A percentile compares a stretch with the other conserved stretches of the same genome.
These are phyloP conservation scores for Podospora pseudoanserina DNA, from an alignment of 495 filamentous ascomycete genomes.

Conservation along the genomic window DNA sequence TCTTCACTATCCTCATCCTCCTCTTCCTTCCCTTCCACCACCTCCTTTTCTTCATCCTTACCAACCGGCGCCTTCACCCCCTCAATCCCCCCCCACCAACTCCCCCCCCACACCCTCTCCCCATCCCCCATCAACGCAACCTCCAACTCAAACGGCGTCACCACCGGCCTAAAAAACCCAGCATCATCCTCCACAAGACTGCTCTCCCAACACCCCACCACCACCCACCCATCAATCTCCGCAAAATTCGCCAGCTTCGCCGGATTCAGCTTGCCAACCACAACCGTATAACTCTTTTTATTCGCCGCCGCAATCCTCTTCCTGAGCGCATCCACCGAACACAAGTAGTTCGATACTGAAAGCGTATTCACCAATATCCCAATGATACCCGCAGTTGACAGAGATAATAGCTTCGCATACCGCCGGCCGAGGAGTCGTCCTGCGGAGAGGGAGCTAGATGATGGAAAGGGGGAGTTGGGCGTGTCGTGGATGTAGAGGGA, in stretches of 20 bases:
- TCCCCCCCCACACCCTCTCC: conserved; percentile 69
- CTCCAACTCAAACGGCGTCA: conserved; percentile 89
- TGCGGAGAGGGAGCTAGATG: conserved; percentile 42
- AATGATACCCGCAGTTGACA: conserved; percentile 76
- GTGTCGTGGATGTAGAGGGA: conserved; percentile 75
- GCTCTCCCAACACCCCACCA: conserved; percentile 98
- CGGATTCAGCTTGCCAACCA: conserved; percentile 93
- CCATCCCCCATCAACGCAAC: conserved; percentile 67
- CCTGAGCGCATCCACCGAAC: conserved; percentile 69
- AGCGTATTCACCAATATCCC: conserved; percentile 95
- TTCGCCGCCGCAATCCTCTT: conserved; percentile 66
- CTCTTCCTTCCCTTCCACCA: conserved; percentile 15
- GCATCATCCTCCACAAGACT: conserved; percentile 79
- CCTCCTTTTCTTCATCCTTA: conserved; percentile 9
- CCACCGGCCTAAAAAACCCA: conserved; percentile 72
- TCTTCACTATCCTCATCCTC: conserved; percentile 34
- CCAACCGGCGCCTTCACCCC: conserved; percentile 32
- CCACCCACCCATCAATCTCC: conserved; percentile 93
- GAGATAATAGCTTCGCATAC: conserved; percentile 79
- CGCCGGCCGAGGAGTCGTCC: conserved; percentile 67
- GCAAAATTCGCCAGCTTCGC: conserved; percentile 95
- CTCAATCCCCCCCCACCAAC: conserved; percentile 74
- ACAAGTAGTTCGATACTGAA: conserved; percentile 82
- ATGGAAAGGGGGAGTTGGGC: conserved; percentile 37
- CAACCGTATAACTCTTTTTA: conserved; percentile 93